These are phyloP conservation scores for Allomyces javanicus DNA, from an alignment of 192 early-diverging fungal genomes.

Conservation along the genomic window DNA sequence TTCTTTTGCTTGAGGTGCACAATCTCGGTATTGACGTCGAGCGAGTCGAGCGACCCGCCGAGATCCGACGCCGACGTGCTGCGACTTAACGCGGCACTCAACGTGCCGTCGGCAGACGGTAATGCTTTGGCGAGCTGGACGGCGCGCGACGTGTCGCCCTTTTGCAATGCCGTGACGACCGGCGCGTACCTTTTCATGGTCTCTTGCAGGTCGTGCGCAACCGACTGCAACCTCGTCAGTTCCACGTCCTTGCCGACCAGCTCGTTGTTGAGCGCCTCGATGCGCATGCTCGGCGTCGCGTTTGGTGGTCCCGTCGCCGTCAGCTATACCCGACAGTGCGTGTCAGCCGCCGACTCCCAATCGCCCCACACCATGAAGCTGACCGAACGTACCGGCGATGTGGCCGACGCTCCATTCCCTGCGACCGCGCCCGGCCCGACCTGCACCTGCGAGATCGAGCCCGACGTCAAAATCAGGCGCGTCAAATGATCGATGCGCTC, in stretches of 20 bases:
- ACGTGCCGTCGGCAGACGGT: conserved; percentile 8
- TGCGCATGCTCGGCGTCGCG: conserved; percentile 2
- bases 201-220: conserved; percentile 17
- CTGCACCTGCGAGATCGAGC: conserved; percentile 24
- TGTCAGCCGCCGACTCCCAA: too few species aligned
- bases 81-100: neutral
- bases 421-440: too few species aligned
- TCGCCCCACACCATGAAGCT: too few species aligned
- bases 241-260: conserved; percentile 10
- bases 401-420: too few species aligned
- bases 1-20: conserved; percentile 18
- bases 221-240: conserved; percentile 8
- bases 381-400: too few species aligned
- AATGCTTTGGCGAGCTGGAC: conserved; percentile 15
- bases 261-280: conserved; percentile 3
- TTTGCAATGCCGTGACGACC: conserved; percentile 11
- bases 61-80: neutral
- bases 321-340: too few species aligned
- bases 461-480: conserved; percentile 54
- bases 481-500: conserved; percentile 74
- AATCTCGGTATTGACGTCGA: conserved; percentile 19
- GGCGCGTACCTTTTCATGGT: conserved; percentile 8
- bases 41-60: conserved; percentile 7
- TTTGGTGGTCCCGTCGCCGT: neutral
- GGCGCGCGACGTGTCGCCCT: conserved; percentile 8